Evolutionary conservation across 768 basidiomycete species (phyloP), one percentile per base, ranked within the genome.

Genomic region (Termitomyces sp.): DNA sequence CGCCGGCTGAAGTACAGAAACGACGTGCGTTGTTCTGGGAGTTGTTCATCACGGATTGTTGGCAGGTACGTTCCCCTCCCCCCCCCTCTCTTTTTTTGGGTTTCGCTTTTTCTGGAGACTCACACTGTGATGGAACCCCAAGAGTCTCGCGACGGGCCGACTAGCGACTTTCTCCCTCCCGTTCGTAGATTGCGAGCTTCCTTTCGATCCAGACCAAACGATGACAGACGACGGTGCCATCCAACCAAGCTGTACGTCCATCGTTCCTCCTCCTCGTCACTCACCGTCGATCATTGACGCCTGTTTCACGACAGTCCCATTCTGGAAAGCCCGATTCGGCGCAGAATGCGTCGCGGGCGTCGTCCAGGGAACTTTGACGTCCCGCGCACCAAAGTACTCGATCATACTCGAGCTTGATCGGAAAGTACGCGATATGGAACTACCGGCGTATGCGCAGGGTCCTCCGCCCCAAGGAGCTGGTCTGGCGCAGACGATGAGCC

Each of bases 1-100:
- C 81, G 6, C 78, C 79, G 3, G 75, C 78, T 1, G 87, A 87
- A 65, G 84, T 88, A 5, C 86, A 89, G 72, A 88, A 88, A 68
- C 80, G 88, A 4, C 79, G 87, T 33, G 80, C 84, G 1, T 68
- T 89, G 24, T 89, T 89, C 64, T 89, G 88, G 88, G 87, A 89
- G 60, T 60, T 89, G 31, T 88, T 87, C 63, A 85, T 88, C 62
- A 86, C 87, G 0, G 87, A 89, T 67, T 83, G 84, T 60, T 89
- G 87, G 86, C 86, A 87, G 79, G 88, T 86, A 59, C 16, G 78
- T 18, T 15, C 15, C 27, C 27, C 27, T 4, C 4, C 27, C 4
- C 4, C 27, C 27, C 27, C 27, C 27, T 4, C 27, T 27, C 4
- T 27, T 27, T 27, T 27, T 27, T 27, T 27, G 27, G 2, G 2